Conservation (phyloP, 176 grass and related monocot species). For the Triticum dicoccoides region DNA sequence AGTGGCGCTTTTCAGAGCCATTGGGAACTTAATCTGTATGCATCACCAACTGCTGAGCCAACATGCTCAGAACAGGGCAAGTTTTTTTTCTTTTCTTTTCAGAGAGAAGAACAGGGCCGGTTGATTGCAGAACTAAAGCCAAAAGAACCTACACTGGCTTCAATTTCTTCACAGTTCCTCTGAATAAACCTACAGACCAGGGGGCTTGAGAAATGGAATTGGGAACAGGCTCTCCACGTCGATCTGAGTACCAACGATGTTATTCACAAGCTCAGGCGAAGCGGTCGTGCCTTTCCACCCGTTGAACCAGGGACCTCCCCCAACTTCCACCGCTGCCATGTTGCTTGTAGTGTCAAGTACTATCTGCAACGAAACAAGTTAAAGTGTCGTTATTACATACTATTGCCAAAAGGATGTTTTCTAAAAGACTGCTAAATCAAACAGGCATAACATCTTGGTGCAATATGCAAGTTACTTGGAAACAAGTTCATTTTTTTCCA, state of each 20-base stretch:
- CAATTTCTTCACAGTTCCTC: background rate
- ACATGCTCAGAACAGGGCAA: background rate
- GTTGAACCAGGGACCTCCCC: constrained; percentile 91
- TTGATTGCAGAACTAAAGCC: background rate
- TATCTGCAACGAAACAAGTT: constrained; percentile 34
- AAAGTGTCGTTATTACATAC: background rate
- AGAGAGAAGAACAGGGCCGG: background rate
- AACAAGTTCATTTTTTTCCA: background rate
- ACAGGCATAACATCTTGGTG: background rate
- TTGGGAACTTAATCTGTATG: background rate
- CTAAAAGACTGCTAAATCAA: background rate
- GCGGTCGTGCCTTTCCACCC: constrained; percentile 66
- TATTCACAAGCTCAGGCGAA: constrained; percentile 45
- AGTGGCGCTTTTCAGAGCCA: background rate
- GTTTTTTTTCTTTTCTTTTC: no score
- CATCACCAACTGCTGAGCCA: background rate
- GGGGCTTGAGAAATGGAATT: constrained; percentile 67
- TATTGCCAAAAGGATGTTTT: background rate
- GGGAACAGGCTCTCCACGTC: constrained; percentile 68
- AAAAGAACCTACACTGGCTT: background rate
- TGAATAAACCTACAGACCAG: constrained; percentile 55
- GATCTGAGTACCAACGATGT: constrained; percentile 43
- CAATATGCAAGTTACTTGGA: background rate
- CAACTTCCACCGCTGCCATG: constrained; percentile 86
- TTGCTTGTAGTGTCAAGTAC: constrained; percentile 81